phyloP scores from a whole-genome alignment of 2,329 filamentous ascomycete genomes.

The Rachicladosporium sp. region DNA sequence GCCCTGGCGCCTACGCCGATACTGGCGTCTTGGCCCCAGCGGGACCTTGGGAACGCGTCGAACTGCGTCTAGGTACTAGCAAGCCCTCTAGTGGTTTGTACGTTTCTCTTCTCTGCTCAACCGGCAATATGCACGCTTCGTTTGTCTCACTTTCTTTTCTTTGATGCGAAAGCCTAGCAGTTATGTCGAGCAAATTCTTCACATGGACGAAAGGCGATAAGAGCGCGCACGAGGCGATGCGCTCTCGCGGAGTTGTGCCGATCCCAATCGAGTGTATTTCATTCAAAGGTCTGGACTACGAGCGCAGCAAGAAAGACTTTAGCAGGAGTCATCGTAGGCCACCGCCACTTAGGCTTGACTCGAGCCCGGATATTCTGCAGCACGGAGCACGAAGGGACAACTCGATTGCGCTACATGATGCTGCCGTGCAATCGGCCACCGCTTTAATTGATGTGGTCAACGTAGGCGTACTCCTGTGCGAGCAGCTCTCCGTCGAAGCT shows the following conservation, averaged over 20 bases:
- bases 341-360: constrained; percentile 14
- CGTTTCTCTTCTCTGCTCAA: no score
- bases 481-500: no score
- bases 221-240: constrained; percentile 22
- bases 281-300: constrained; percentile 16
- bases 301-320: constrained; percentile 10
- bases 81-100: no score
- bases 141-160: no score
- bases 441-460: constrained; percentile 29
- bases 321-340: constrained; percentile 11
- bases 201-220: constrained; percentile 32
- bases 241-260: constrained; percentile 27
- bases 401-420: constrained; percentile 19
- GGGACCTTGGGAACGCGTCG: no score
- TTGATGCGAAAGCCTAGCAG: background rate
- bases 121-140: no score
- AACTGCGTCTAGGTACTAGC: no score
- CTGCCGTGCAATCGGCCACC: constrained; percentile 21
- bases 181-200: constrained; percentile 30
- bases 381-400: constrained; percentile 7
- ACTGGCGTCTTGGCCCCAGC: no score
- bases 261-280: constrained; percentile 22
- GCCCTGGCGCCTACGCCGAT: no score
- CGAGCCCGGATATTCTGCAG: constrained; percentile 1
- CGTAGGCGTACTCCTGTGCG: background rate